Conservation (phyloP, 2,329 filamentous ascomycete genomes). For the Drechslerella stenobrocha region DNA sequence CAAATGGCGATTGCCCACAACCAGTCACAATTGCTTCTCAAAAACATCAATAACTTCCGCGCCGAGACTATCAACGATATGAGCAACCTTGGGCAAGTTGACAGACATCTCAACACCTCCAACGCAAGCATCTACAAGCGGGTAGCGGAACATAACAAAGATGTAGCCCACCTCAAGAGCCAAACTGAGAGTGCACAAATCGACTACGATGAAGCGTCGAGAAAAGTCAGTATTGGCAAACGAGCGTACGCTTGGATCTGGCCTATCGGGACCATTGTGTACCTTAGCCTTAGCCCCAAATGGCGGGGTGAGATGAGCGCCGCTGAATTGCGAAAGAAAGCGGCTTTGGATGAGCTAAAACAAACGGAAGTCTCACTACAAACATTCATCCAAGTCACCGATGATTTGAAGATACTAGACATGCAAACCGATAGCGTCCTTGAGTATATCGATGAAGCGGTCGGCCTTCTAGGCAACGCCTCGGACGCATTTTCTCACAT, state of each 20-base stretch:
- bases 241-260: slow-evolving; percentile 24
- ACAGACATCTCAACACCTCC: slow-evolving; percentile 25
- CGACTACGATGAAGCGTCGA: slow-evolving; percentile 23
- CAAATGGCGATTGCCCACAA: slow-evolving; percentile 39
- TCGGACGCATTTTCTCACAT: slow-evolving; percentile 35
- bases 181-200: slow-evolving; percentile 20
- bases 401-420: slow-evolving; percentile 31
- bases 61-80: slow-evolving; percentile 31
- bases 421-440: slow-evolving; percentile 41
- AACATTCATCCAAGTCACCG: slow-evolving; percentile 28
- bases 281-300: slow-evolving; percentile 24
- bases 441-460: slow-evolving; percentile 30
- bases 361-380: slow-evolving; percentile 11
- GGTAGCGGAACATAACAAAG: slow-evolving; percentile 22
- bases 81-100: slow-evolving; percentile 37
- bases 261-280: slow-evolving; percentile 36
- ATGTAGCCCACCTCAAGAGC: slow-evolving; percentile 18
- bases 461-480: slow-evolving; percentile 27
- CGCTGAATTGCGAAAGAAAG: slow-evolving; percentile 23
- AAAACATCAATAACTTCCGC: slow-evolving; percentile 35
- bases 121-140: slow-evolving; percentile 24
- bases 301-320: slow-evolving; percentile 36
- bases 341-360: slow-evolving; percentile 8
- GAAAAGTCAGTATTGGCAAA: slow-evolving; percentile 20
- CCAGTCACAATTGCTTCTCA: slow-evolving; percentile 22